Base-by-base conservation (phyloP, 2,329 filamentous ascomycete genomes). In the Botrytis deweyae region DNA sequence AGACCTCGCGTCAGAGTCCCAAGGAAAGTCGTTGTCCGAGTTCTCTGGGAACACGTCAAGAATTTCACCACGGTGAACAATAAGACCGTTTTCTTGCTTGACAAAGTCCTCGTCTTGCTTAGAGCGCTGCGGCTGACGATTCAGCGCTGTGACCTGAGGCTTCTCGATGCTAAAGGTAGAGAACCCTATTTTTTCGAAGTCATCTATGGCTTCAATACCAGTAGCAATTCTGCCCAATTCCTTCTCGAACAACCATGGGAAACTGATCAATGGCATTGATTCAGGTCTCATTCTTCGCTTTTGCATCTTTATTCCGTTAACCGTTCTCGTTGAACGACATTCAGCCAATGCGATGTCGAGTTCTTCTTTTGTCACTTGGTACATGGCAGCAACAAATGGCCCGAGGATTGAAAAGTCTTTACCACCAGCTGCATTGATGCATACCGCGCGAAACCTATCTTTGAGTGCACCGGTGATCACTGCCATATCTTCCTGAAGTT, bases 161-260 rank as follows among this genome's bases (percentile, higher is more conserved):
- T 72, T 74, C 16, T 75, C 72, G 33, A 74, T 76, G 36, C 74
- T 77, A 18, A 76, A 55, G 46, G 72, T 70, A 14, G 74, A 59
- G 16, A 80, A 67, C 5, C 75, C 76, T 8, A 78, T 64, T 5
- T 78, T 75, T 7, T 79, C 78, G 29, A 78, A 64, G 3, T 78
- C 77, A 8, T 79, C 77, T 16, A 49, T 70, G 2, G 67, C 49
- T 55, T 80, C 77, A 29, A 76, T 75, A 22, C 81, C 82, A 40
- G 83, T 88, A 1, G 92, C 92, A 78, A 97, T 90, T 66, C 87
- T 86, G 1, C 92, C 91, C 6, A 97, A 85, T 74, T 94, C 88
- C 63, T 87, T 86, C 20, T 90, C 86, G 76, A 98, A 97, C 2
- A 98, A 85, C 96, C 96, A 99, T 0, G 96, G 95, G 78, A 98